These are phyloP conservation scores for Zoysia pacifica DNA, from an alignment of 176 grass and related monocot species.

Conservation along the genomic window DNA sequence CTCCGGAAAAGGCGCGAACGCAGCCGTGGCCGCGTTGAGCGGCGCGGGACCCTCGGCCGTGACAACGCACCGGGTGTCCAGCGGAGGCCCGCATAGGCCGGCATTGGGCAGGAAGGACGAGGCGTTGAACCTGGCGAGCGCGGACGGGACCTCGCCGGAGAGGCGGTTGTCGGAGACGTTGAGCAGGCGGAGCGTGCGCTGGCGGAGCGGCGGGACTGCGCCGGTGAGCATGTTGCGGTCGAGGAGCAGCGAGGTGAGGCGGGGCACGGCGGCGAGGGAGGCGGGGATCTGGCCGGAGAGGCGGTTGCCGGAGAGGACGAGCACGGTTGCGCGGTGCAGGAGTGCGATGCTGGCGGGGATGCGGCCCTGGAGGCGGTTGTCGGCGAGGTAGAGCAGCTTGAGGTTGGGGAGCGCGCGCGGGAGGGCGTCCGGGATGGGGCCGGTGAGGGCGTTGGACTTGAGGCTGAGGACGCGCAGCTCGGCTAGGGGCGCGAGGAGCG, in stretches of 20 bases:
- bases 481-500: constrained; percentile 59
- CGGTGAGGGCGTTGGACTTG: constrained; percentile 73
- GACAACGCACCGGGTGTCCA: constrained; percentile 16
- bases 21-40: constrained; percentile 34
- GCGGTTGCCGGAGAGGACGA: constrained; percentile 73
- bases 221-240: constrained; percentile 65
- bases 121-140: constrained; percentile 64
- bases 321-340: constrained; percentile 76
- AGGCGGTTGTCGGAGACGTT: constrained; percentile 76
- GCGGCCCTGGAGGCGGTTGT: constrained; percentile 62
- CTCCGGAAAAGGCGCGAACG: constrained; percentile 52
- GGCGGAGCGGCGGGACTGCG: constrained; percentile 54
- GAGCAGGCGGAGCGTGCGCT: constrained; percentile 61
- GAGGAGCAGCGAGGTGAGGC: constrained; percentile 63
- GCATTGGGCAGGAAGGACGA: constrained; percentile 61
- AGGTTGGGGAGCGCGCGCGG: constrained; percentile 66
- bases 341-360: constrained; percentile 56
- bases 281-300: constrained; percentile 67
- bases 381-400: constrained; percentile 84
- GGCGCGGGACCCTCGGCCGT: constrained; percentile 19
- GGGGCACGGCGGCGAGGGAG: constrained; percentile 48
- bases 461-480: constrained; percentile 93
- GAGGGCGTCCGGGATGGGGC: constrained; percentile 67
- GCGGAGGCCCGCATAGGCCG: constrained; percentile 65
- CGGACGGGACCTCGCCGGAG: constrained; percentile 57